Base-by-base conservation (phyloP, 176 grass and related monocot species). In the Bolboschoenus planiculmis region DNA sequence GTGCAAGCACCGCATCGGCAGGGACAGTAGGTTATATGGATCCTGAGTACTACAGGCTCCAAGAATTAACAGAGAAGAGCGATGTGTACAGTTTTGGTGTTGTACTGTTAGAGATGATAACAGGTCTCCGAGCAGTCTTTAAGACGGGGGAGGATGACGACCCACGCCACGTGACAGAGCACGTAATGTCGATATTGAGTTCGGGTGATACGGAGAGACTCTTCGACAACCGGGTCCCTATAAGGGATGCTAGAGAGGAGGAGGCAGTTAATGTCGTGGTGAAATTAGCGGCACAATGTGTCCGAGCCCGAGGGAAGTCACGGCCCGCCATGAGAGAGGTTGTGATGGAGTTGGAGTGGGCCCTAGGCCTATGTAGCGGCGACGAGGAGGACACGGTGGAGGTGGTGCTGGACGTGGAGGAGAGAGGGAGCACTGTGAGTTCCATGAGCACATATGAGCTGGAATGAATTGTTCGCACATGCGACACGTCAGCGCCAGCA, bases 11-110 rank as follows among this genome's bases (percentile, higher is more conserved):
- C 5, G n/a, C 82, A 0, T 86, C 92, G 7, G 96, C 90, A 0
- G 97, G 97, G 26, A 99, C 92, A 1, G 89, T 99, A 1, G 97
- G 97, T 0, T 99, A 96, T 82, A 99, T 99, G 78, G 97, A 99
- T 84, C 97, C 97, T 48, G 97, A 96, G 87, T 99, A 89, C 88
- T 99, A 96, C 90, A 84, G 91, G 80, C 81, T 90, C 29, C 93
- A 91, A 61, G 87, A 94, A 39, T 87, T 99, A 7, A 99, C 92
- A 3, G 84, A 90, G 63, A 83, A 90, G 35, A 99, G 97, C 83
- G 97, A 99, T 71, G 93, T 99, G 50, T 99, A 99, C 78, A 99
- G 97, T 85, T 99, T 96, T 62, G 97, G 97, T 43, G 87, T 99
- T 5, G 97, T 96, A 84, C 85, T 96, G 10, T 86, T 98, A 47